These are phyloP conservation scores for Neckera pumila DNA, from an alignment of 225 moss, liverwort and hornwort species.

Conservation along the genomic window DNA sequence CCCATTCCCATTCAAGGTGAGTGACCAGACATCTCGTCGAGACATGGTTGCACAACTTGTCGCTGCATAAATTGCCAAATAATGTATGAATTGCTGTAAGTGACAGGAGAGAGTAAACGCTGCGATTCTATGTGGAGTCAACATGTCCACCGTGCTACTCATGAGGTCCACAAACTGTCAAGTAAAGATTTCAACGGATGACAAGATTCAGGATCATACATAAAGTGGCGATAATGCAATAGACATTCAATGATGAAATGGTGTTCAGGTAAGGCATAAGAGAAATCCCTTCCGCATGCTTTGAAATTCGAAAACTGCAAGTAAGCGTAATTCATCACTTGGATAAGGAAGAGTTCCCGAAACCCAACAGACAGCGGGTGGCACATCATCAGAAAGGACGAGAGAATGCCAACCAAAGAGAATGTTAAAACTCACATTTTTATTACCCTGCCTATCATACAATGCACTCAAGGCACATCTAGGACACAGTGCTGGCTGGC, in stretches of 20 bases:
- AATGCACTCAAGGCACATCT: not conserved
- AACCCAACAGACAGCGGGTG: too few relatives aligned
- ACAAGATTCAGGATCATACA: not conserved
- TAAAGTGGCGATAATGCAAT: not conserved
- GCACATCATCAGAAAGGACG: too few relatives aligned
- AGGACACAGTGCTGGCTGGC: not conserved
- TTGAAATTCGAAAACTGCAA: too few relatives aligned
- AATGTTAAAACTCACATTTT: not conserved
- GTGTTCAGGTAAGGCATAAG: too few relatives aligned
- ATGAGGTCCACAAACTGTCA: not conserved
- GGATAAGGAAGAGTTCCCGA: not conserved
- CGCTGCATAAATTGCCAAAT: too few relatives aligned
- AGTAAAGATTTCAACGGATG: too few relatives aligned
- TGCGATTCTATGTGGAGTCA: not conserved
- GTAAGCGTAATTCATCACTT: not conserved
- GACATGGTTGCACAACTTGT: not conserved
- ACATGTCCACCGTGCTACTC: too few relatives aligned
- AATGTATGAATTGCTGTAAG: too few relatives aligned
- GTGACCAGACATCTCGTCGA: not conserved
- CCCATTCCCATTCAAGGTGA: not conserved
- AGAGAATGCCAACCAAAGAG: not conserved
- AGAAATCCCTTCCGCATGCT: too few relatives aligned
- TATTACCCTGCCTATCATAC: not conserved
- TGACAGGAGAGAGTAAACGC: too few relatives aligned
- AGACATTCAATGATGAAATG: too few relatives aligned